Percentiles rank a stretch among this genome's conserved stretches.
Evolutionary conservation across 164 flowering plant genomes (phyloP).

Genomic region (grape (Vitis vinifera)): ASM3070453v1 NC_081808.1:21340001-21340500

Average conservation of each 20-base stretch:
- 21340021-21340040: constrained; percentile 14
- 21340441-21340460: constrained; percentile 92
- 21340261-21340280: constrained; percentile 76
- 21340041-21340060: constrained; percentile 93
- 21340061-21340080: constrained; percentile 94
- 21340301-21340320: constrained; percentile 91
- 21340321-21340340: constrained; percentile 89
- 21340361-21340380: constrained; percentile 94
- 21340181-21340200: constrained; percentile 98
- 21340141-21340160: constrained; percentile 87
- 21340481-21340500: constrained; percentile 89
- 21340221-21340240: constrained; percentile 77
- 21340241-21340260: constrained; percentile 85
- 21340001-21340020: neutral
- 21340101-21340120: constrained; percentile 93
- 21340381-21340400: constrained; percentile 82
- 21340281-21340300: constrained; percentile 93
- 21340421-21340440: constrained; percentile 95
- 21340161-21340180: constrained; percentile 99
- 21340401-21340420: constrained; percentile 84
- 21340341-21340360: constrained; percentile 85
- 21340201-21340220: constrained; percentile 97
- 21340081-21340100: constrained; percentile 90
- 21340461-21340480: constrained; percentile 88
- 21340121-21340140: constrained; percentile 87